phyloP scores from a whole-genome alignment of 2,329 filamentous ascomycete genomes.

The Alternaria conjuncta region DNA sequence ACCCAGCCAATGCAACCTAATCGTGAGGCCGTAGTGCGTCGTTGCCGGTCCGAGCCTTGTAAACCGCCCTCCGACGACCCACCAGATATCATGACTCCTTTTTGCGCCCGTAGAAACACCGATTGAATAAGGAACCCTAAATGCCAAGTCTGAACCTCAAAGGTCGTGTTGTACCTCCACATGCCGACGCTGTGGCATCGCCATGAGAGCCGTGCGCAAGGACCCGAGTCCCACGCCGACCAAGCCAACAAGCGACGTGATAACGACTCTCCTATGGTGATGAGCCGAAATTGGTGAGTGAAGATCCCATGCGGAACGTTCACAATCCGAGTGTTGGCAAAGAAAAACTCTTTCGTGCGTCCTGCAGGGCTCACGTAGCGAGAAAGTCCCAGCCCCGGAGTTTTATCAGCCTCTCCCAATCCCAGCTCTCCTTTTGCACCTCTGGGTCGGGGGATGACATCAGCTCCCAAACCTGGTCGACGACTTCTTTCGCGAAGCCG shows the following conservation, averaged over 20 bases:
- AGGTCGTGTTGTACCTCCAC: slow-evolving; percentile 7
- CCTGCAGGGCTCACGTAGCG: slow-evolving; percentile 55
- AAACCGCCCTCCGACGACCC: slow-evolving; percentile 6
- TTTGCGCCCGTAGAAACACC: slow-evolving; percentile 14
- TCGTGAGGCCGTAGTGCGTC: slow-evolving; percentile 18
- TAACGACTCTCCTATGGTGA: background rate
- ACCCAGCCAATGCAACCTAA: slow-evolving; percentile 25
- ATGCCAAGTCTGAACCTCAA: background rate
- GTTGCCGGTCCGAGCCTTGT: slow-evolving; percentile 11
- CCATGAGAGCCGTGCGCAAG: slow-evolving; percentile 7
- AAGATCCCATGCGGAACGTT: background rate
- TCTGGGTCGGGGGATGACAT: slow-evolving; percentile 65
- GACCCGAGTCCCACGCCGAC: background rate
- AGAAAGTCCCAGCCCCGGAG: slow-evolving; percentile 67
- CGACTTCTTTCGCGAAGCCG: slow-evolving; percentile 61
- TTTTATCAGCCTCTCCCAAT: slow-evolving; percentile 67
- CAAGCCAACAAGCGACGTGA: background rate
- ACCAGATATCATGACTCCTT: slow-evolving; percentile 13
- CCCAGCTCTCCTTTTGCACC: slow-evolving; percentile 55
- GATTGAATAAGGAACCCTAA: slow-evolving; percentile 7
- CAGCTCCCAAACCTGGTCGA: slow-evolving; percentile 62
- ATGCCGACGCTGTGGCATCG: background rate
- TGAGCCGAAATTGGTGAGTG: background rate
- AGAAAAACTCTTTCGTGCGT: background rate
- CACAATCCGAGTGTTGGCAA: background rate